Conservation (phyloP, 768 basidiomycete genomes). For the Collybiopsis confluens region DNA sequence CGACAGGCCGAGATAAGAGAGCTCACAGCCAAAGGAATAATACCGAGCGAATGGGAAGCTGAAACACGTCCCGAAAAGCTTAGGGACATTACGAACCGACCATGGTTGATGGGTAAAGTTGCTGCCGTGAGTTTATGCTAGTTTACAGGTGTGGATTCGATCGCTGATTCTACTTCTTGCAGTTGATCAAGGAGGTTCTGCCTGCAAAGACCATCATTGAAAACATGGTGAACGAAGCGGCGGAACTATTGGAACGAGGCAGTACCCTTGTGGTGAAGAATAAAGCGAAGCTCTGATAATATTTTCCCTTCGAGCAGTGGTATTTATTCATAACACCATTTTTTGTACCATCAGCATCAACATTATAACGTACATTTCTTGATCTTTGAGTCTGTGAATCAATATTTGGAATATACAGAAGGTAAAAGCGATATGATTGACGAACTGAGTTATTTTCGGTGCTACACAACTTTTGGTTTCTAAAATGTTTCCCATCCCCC, state of each 20-base stretch:
- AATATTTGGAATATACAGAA: too few species aligned
- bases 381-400: too few species aligned
- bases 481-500: constrained; percentile 93
- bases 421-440: too few species aligned
- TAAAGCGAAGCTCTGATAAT: constrained; percentile 22
- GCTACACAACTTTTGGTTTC: constrained; percentile 8
- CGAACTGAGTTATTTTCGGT: not conserved
- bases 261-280: constrained; percentile 31
- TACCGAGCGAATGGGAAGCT: constrained; percentile 70
- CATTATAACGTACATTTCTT: too few species aligned
- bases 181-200: constrained; percentile 65
- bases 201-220: constrained; percentile 85
- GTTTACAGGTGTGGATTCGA: not conserved
- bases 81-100: constrained; percentile 39
- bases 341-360: too few species aligned
- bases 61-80: constrained; percentile 81
- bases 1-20: constrained; percentile 72
- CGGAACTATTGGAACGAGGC: constrained; percentile 37
- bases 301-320: too few species aligned
- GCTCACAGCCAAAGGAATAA: constrained; percentile 76
- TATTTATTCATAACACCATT: too few species aligned
- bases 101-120: constrained; percentile 86
- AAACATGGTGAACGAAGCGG: constrained; percentile 66
- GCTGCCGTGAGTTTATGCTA: constrained; percentile 33
- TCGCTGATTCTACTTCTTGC: not conserved